phyloP scores from a whole-genome alignment of 345 rosid species.

The Xanthoceras sorbifolium region DNA sequence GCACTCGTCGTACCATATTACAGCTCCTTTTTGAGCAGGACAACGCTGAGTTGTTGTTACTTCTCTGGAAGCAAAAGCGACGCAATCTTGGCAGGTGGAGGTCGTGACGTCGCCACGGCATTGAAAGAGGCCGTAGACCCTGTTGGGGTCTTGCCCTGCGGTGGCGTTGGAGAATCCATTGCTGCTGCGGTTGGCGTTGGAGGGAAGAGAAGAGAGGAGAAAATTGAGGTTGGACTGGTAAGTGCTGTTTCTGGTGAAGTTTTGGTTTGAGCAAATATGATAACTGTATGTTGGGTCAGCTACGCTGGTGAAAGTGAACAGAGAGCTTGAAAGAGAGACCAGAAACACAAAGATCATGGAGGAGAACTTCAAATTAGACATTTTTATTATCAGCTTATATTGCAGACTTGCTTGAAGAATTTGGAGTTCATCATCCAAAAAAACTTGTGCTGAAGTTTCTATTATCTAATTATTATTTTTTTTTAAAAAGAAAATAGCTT shows the following conservation, averaged over 20 bases:
- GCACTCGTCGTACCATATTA: constrained; percentile 50
- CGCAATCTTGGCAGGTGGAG: constrained; percentile 37
- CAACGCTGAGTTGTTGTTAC: constrained; percentile 29
- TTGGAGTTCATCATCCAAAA: no score
- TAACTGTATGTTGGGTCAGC: neutral
- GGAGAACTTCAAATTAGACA: neutral
- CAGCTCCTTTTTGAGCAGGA: constrained; percentile 29
- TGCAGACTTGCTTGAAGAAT: neutral
- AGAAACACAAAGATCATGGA: neutral
- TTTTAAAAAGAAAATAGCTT: no score
- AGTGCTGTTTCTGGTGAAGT: constrained; percentile 37
- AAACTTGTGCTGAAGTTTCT: no score
- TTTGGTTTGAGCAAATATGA: constrained; percentile 9
- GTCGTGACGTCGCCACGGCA: constrained; percentile 39
- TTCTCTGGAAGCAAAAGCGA: constrained; percentile 20
- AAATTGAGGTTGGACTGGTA: constrained; percentile 44
- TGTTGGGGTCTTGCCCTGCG: constrained; percentile 24
- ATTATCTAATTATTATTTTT: no score
- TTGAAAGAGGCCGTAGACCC: constrained; percentile 40
- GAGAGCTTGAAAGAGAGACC: neutral
- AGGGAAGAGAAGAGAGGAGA: constrained; percentile 36
- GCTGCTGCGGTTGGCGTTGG: constrained; percentile 25
- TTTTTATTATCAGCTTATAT: neutral
- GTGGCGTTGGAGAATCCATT: constrained; percentile 46
- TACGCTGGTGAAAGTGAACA: neutral